Conservation (phyloP, 2,329 filamentous ascomycete species). For the Simplicillium sp. region DNA sequence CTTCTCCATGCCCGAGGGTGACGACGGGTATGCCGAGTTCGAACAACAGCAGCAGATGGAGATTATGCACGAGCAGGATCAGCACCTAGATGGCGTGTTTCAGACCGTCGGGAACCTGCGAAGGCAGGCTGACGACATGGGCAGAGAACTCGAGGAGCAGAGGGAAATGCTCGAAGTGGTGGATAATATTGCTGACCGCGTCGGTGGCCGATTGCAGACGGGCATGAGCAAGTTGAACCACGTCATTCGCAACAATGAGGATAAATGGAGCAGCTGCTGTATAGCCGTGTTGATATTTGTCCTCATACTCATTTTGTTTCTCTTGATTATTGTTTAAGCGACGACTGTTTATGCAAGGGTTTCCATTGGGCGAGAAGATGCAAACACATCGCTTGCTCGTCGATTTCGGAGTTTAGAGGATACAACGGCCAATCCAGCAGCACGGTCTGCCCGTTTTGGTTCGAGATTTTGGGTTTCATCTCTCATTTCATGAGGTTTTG, state of each 20-base stretch:
- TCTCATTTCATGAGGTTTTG: too few relatives aligned
- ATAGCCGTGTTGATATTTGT: conserved; percentile 83
- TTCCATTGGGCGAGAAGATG: too few relatives aligned
- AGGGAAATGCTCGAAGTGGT: conserved; percentile 78
- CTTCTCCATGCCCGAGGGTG: conserved; percentile 44
- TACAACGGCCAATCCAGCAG: too few relatives aligned
- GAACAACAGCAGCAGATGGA: conserved; percentile 86
- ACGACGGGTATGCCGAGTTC: conserved; percentile 67
- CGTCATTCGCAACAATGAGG: conserved; percentile 85
- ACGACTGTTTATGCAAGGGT: background rate
- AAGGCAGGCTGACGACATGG: conserved; percentile 91
- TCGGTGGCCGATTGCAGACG: conserved; percentile 74
- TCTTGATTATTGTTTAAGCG: conserved; percentile 54
- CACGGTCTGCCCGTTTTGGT: too few relatives aligned
- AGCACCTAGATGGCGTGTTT: conserved; percentile 87
- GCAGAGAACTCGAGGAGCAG: conserved; percentile 92
- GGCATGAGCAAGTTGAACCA: conserved; percentile 80
- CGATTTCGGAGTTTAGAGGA: too few relatives aligned
- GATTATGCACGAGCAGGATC: conserved; percentile 91
- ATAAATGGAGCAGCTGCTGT: conserved; percentile 78
- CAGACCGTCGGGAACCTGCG: conserved; percentile 85
- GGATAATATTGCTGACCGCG: conserved; percentile 75
- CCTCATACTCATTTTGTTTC: conserved; percentile 73
- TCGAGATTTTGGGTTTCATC: too few relatives aligned
- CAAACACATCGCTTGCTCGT: too few relatives aligned